Conservation (phyloP, 805 yeast genomes). For the Tetrapisispora namnaoensis region DNA sequence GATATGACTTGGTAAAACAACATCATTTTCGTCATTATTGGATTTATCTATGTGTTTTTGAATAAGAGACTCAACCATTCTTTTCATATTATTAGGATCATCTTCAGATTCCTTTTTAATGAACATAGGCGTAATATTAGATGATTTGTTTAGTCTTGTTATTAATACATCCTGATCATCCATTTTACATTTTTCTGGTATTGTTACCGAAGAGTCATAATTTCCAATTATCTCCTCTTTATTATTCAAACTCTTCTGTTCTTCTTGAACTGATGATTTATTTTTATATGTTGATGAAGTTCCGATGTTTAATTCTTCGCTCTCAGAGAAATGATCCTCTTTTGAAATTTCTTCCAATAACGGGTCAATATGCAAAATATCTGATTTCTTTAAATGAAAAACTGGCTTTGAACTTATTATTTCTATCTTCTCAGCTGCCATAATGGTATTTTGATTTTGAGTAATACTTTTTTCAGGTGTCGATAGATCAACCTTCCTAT, state of each 20-base stretch:
- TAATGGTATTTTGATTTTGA: too few relatives aligned
- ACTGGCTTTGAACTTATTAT: not conserved
- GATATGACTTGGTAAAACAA: conserved; percentile 10
- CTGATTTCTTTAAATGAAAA: not conserved
- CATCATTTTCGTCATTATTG: conserved; percentile 5
- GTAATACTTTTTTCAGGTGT: too few relatives aligned
- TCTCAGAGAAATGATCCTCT: not conserved
- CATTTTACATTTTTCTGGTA: too few relatives aligned
- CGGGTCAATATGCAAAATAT: not conserved
- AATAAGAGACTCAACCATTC: conserved; percentile 15
- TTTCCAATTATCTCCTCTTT: too few relatives aligned
- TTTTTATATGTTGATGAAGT: not conserved
- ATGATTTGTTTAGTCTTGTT: not conserved
- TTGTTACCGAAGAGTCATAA: too few relatives aligned
- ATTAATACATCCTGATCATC: not conserved
- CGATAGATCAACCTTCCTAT: too few relatives aligned
- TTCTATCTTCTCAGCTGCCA: too few relatives aligned
- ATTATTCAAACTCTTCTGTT: too few relatives aligned
- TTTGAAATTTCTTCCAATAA: not conserved
- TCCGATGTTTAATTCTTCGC: not conserved
- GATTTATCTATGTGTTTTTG: conserved; percentile 14
- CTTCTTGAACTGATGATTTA: not conserved
- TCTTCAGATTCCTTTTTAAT: not conserved
- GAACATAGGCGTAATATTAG: not conserved
- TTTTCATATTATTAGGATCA: not conserved